A percentile compares a stretch with the other conserved stretches of the same genome.
Evolutionary conservation across 345 rosid species (phyloP).

Genomic region (Xanthoceras sorbifolium): DNA sequence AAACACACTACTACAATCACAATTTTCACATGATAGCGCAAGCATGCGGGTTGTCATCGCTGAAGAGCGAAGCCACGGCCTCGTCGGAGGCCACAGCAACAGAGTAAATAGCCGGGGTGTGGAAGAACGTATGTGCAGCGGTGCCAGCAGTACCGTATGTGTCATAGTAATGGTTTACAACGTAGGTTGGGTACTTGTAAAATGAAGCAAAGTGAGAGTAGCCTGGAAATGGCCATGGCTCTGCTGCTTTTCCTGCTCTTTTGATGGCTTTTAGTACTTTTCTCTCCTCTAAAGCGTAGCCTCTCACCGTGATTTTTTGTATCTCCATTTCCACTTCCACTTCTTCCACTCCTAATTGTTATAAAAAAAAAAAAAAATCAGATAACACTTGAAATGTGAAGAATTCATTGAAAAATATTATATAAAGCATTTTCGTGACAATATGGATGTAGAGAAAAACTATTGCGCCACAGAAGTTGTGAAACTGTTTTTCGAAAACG

Average conservation of each 20-base stretch:
- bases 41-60: slow-evolving; percentile 92
- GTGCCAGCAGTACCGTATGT: slow-evolving; percentile 42
- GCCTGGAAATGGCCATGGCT: slow-evolving; percentile 91
- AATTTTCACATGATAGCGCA: slow-evolving; percentile 65
- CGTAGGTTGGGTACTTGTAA: slow-evolving; percentile 74
- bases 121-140: slow-evolving; percentile 71
- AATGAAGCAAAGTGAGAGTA: slow-evolving; percentile 73
- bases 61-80: slow-evolving; percentile 79
- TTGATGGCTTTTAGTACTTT: slow-evolving; percentile 72
- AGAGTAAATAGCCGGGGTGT: slow-evolving; percentile 74
- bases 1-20: no score
- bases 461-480: no score
- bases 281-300: slow-evolving; percentile 66
- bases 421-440: no score
- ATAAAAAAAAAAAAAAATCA: no score
- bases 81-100: slow-evolving; percentile 86
- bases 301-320: slow-evolving; percentile 76
- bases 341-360: slow-evolving; percentile 68
- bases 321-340: slow-evolving; percentile 86
- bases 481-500: no score
- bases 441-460: no score
- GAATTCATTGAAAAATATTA: no score
- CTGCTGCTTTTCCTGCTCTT: slow-evolving; percentile 78
- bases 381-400: no score
- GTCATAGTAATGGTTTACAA: slow-evolving; percentile 78